phyloP scores from a whole-genome alignment of 176 grass and related monocot genomes.

The Miscanthus lutarioriparius region DNA sequence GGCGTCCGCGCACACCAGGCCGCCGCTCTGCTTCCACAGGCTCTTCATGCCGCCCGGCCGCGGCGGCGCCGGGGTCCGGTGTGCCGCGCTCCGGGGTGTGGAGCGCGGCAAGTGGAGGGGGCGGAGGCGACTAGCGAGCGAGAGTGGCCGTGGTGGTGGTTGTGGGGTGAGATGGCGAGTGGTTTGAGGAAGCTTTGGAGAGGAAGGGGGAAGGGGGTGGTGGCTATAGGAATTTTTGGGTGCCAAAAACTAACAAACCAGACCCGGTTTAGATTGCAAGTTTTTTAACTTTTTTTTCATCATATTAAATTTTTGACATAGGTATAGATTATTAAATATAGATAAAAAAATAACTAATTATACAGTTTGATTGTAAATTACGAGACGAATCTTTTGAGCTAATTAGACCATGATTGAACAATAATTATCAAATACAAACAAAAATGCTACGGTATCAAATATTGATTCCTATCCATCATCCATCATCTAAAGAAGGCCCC shows the following conservation, averaged over 20 bases:
- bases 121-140: constrained; percentile 15
- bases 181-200: constrained; percentile 17
- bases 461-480: too few relatives aligned
- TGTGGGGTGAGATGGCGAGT: constrained; percentile 1
- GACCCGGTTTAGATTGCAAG: too few relatives aligned
- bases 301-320: too few relatives aligned
- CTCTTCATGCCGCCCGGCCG: constrained; percentile 36
- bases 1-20: constrained; percentile 37
- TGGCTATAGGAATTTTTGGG: constrained; percentile 5
- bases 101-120: background rate
- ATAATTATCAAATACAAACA: too few relatives aligned
- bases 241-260: background rate
- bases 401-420: too few relatives aligned
- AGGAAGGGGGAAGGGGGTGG: background rate
- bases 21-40: constrained; percentile 53
- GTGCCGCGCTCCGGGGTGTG: background rate
- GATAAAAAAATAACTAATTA: too few relatives aligned
- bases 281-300: too few relatives aligned
- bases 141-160: background rate
- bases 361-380: too few relatives aligned
- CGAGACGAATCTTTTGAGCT: too few relatives aligned
- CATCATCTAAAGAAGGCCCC: too few relatives aligned
- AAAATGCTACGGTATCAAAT: too few relatives aligned
- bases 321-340: too few relatives aligned
- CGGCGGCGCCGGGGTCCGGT: background rate